Base-by-base conservation (phyloP, 2,329 filamentous ascomycete genomes). In the Dothidotthia symphoricarpi region DNA sequence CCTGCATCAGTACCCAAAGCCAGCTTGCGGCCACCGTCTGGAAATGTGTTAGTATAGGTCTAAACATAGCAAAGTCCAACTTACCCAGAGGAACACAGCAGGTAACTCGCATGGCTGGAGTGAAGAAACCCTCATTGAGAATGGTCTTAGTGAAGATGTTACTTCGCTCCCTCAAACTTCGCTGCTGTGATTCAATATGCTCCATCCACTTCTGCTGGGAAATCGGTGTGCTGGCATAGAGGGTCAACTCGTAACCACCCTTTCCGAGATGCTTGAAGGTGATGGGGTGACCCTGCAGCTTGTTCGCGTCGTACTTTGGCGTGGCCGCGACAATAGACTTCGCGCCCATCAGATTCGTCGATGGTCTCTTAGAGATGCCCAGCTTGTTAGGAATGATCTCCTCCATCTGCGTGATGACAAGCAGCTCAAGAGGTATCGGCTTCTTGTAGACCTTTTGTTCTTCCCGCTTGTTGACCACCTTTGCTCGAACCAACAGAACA, bases 121-220 rank as follows among this genome's bases (percentile, higher is more conserved):
- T 91, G 72, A 97, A 94, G 75, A 95, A 97, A 54, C 89, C 84
- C 42, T 93, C 88, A 44, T 88, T 88, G 17, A 85, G 69, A 36
- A 82, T 76, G 1, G 77, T 78, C 68, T 83, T 82, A 24, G 78
- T 82, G 60, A 82, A 85, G 59, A 85, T 83, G 54, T 83, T 84
- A 68, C 81, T 84, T 30, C 81, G 72, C 53, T 90, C 85, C 49
- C 89, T 81, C 41, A 98, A 76, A 46, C 86, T 86, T 56, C 87
- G 82, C 67, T 98, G 94, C 51, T 95, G 89, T 33, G 82, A 78
- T 59, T 95, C 88, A 55, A 98, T 96, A 59, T 88, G 84, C 69
- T 98, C 90, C 63, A 98, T 88, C 85, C 93, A 98, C 69, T 97
- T 98, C 66, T 91, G 88, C 41, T 93, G 80, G 16, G 88, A 87